These are phyloP conservation scores for Lobosporangium transversale DNA, from an alignment of 192 early-diverging fungal species.

Conservation along the genomic window DNA sequence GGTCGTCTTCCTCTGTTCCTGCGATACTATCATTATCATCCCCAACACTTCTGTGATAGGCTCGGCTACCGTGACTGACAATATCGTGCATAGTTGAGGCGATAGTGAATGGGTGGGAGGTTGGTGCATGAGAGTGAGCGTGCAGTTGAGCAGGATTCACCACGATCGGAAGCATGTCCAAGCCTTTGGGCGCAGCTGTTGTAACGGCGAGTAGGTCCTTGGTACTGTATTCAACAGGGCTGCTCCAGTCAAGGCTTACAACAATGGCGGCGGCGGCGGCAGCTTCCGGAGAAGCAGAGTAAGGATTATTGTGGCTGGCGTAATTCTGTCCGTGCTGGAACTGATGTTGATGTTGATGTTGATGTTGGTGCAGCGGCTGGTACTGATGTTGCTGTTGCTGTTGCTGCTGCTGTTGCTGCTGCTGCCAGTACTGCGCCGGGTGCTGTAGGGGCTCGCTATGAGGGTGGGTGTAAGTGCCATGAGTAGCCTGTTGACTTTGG, in stretches of 20 bases:
- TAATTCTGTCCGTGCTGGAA: not conserved
- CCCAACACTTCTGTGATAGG: not conserved
- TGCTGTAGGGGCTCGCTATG: not conserved
- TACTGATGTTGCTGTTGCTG: not conserved
- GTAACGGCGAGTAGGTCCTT: not conserved
- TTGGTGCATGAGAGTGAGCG: not conserved
- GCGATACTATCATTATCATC: constrained; percentile 12
- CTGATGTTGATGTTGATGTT: not conserved
- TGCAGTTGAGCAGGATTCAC: not conserved
- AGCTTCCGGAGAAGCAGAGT: not conserved
- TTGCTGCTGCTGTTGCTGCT: not conserved
- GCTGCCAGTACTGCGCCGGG: not conserved
- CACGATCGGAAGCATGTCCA: not conserved
- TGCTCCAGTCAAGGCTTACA: not conserved
- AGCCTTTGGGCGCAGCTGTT: not conserved
- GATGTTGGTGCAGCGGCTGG: not conserved
- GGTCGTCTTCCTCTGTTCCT: constrained; percentile 14
- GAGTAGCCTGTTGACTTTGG: too few relatives aligned
- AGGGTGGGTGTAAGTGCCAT: too few relatives aligned
- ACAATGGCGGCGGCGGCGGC: not conserved
- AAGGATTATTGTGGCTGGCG: not conserved
- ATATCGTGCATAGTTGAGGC: not conserved
- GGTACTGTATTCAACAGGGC: not conserved
- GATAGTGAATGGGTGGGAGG: not conserved
- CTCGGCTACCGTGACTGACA: not conserved